Percentiles rank a stretch among this genome's conserved stretches.
These are phyloP conservation scores for Gaertneriomyces sp. DNA, from an alignment of 192 early-diverging fungal genomes.

Conservation along the genomic window DNA sequence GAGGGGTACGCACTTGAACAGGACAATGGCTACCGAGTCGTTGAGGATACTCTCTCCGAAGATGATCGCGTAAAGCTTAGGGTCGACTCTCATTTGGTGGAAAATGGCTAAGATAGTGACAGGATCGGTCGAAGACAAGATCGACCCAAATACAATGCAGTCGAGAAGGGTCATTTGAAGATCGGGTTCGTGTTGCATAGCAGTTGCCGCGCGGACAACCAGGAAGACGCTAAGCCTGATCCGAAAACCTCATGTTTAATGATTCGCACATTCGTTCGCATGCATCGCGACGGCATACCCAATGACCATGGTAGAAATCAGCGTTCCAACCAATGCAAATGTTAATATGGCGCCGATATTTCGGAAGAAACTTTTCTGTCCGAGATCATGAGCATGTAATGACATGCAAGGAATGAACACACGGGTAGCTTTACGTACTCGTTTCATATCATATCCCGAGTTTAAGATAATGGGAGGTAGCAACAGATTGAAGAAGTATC, in stretches of 20 bases:
- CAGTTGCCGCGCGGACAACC: slow-evolving; percentile 37
- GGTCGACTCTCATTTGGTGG: slow-evolving; percentile 88
- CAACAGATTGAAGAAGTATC: slow-evolving; percentile 93
- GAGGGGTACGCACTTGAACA: slow-evolving; percentile 58
- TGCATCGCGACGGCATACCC: slow-evolving; percentile 41
- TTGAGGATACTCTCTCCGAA: slow-evolving; percentile 96
- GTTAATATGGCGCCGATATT: slow-evolving; percentile 86
- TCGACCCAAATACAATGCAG: slow-evolving; percentile 90
- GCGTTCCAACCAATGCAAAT: slow-evolving; percentile 92
- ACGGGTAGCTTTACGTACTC: slow-evolving; percentile 45
- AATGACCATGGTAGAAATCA: slow-evolving; percentile 85
- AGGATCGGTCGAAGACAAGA: slow-evolving; percentile 94
- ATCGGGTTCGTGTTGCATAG: slow-evolving; percentile 49
- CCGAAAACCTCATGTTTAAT: background rate
- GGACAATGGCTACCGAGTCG: slow-evolving; percentile 97
- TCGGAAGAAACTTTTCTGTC: slow-evolving; percentile 72
- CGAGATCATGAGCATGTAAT: background rate
- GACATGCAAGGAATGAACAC: background rate
- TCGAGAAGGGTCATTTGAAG: slow-evolving; percentile 73
- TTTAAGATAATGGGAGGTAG: slow-evolving; percentile 97
- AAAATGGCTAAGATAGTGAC: slow-evolving; percentile 96
- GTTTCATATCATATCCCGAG: slow-evolving; percentile 93
- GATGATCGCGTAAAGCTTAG: slow-evolving; percentile 90
- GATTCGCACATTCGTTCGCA: too few relatives aligned
- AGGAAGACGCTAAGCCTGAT: slow-evolving; percentile 60